phyloP scores from a whole-genome alignment of 1,139 yeast species.

The Hanseniaspora gamundiae region DNA sequence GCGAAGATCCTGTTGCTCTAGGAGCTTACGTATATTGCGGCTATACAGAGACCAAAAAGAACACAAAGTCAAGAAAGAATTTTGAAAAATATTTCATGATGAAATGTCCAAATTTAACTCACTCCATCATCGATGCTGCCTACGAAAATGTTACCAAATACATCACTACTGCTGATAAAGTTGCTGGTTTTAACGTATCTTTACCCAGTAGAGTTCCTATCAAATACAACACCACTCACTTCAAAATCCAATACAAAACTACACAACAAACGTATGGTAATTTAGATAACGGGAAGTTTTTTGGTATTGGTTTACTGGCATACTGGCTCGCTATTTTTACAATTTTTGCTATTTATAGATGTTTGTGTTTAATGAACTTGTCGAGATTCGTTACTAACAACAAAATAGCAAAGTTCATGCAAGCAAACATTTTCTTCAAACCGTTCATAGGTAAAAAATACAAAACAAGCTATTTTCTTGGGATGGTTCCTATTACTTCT shows the following conservation, averaged over 20 bases:
- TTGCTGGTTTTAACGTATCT: slow-evolving; percentile 19
- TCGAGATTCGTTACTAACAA: slow-evolving; percentile 23
- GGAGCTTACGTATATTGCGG: slow-evolving; percentile 22
- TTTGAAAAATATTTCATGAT: neutral
- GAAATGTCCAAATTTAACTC: slow-evolving; percentile 17
- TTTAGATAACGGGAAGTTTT: slow-evolving; percentile 29
- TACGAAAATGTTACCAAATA: slow-evolving; percentile 30
- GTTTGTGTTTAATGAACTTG: slow-evolving; percentile 24
- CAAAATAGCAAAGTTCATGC: slow-evolving; percentile 25
- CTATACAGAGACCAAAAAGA: slow-evolving; percentile 11
- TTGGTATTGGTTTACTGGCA: slow-evolving; percentile 36
- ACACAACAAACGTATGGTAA: slow-evolving; percentile 24
- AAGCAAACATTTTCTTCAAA: slow-evolving; percentile 34
- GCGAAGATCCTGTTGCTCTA: slow-evolving; percentile 19
- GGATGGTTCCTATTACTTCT: slow-evolving; percentile 41
- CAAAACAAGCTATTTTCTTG: neutral
- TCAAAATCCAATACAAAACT: slow-evolving; percentile 27
- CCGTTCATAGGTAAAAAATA: slow-evolving; percentile 18
- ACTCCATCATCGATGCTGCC: slow-evolving; percentile 25
- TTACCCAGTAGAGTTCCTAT: slow-evolving; percentile 19
- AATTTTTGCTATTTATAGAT: slow-evolving; percentile 29
- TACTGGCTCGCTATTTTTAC: slow-evolving; percentile 36
- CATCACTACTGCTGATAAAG: slow-evolving; percentile 24
- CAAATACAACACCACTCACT: slow-evolving; percentile 15
- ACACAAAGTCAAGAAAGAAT: neutral